Conservation (phyloP, 805 yeast species). For the Ogataea thermomethanolica region DNA sequence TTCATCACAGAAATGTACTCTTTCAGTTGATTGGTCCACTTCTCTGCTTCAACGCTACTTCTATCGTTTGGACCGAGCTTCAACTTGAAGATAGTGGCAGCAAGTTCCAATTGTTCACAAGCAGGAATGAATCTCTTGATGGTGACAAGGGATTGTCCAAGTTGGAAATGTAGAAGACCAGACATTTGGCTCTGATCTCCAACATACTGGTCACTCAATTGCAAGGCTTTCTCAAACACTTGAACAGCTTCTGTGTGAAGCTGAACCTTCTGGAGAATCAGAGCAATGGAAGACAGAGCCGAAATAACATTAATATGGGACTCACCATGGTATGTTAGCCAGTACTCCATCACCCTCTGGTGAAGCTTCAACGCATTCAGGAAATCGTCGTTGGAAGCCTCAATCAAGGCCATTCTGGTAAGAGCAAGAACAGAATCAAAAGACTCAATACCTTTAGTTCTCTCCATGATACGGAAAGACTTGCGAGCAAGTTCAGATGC, state of each 20-base stretch:
- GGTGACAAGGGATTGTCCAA: conserved; percentile 57
- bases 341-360: conserved; percentile 54
- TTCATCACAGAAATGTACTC: conserved; percentile 45
- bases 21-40: conserved; percentile 58
- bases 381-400: conserved; percentile 55
- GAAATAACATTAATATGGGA: conserved; percentile 70
- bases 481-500: conserved; percentile 66
- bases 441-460: conserved; percentile 78
- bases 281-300: conserved; percentile 58
- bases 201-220: conserved; percentile 45
- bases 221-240: conserved; percentile 52
- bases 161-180: conserved; percentile 65
- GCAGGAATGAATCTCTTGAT: conserved; percentile 53
- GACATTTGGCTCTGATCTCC: conserved; percentile 60
- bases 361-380: conserved; percentile 61
- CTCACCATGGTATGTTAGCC: conserved; percentile 56
- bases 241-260: conserved; percentile 45
- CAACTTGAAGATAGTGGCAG: conserved; percentile 54
- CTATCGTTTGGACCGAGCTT: conserved; percentile 66
- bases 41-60: conserved; percentile 62
- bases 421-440: conserved; percentile 69
- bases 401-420: conserved; percentile 71
- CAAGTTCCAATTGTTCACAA: conserved; percentile 48
- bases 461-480: conserved; percentile 71
- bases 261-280: conserved; percentile 52